Evolutionary conservation across 305 asterid species (phyloP), one percentile per base, ranked within the genome.

Genomic region (Solanum hybrid): DNA sequence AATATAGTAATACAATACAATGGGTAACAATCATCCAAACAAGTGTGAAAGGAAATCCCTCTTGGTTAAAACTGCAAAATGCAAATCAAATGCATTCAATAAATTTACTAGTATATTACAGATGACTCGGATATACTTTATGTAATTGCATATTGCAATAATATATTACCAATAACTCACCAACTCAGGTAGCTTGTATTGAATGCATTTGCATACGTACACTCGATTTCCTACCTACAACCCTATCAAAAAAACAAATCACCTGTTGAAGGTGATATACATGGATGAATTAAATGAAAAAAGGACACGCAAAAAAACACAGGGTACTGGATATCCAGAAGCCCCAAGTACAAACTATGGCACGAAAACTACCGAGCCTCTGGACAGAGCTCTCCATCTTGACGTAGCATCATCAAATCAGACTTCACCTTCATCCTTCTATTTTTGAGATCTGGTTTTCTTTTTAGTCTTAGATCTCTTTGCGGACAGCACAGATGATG

Each of bases 401-500:
- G 45, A 22, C 33, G 12, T 85, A 32, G 78, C 24, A 86, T 57
- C 78, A 22, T 32, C 24, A 86, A 32, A 22, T 65, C 24, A 86
- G 32, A 85, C 45, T 32, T 86, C 88, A 51, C 20, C 73, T 32
- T 57, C 3, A 33, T 31, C 68, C 14, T 32, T 26, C 26, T 78
- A 22, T 57, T 37, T 33, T 33, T 79, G 87, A 51, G 68, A 9
- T 32, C 77, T 34, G n/a, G 13, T 65, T 86, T 68, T 88, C 80
- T 91, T 96, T 89, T 91, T 93, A 22, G 87, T 36, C 86, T 87
- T 45, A 3, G 90, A 88, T 75, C 93, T 93, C 82, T 92, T 95
- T 11, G 94, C 89, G 2, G 98, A 92, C 37, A 97, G 97, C 15
- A 98, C 98, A 86, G 82, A 90, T 0, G 96, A 88, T 14, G 93